Evolutionary conservation across 306 rosid genomes (phyloP), one percentile per base, ranked within the genome.

Genomic region (Prunus fruticosa): DNA sequence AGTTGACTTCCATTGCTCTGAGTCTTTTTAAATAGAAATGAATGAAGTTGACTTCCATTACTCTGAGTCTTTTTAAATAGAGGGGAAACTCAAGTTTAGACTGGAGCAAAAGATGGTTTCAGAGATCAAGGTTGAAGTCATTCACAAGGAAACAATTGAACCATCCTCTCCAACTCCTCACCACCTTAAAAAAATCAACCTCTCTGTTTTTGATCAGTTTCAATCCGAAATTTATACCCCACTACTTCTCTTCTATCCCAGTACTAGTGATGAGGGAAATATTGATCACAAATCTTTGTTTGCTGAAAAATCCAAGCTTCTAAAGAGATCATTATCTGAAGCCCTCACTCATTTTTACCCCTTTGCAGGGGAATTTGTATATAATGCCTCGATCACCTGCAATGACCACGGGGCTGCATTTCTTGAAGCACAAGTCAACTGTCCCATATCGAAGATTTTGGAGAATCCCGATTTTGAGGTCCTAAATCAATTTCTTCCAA

Each of bases 321-420:
- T 91, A 0, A 89, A 85, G 73, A 50, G 69, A 46, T 87, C 94
- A 3, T 28, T 89, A 38, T 81, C 92, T 3, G 30, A 86, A 34
- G 69, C 88, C 67, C 75, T 91, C 27, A 71, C 85, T 51, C 76
- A n/a, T 5, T 32, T 32, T 32, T 32, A 32, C 38, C 38, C 7
- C 38, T 68, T 89, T 0, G 88, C 92, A 11, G 92, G 97, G 15
- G 76, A 60, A 18, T 43, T 82, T 34, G 73, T 64, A 81, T 82
- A 83, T 25, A 83, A 83, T 13, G 3, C 51, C 0, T 61, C 67
- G 67, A 78, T 87, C 66, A 71, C 79, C 2, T 87, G 91, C 65
- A 75, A 85, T 32, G 91, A 87, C 68, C 80, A 83, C n/a, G 89
- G 91, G 3, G 85, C 79, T 3, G 43, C 57, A 4, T 85, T 71